phyloP scores from a whole-genome alignment of 441 rosid genomes.

The Bocquillonia castaneifolia region DNA sequence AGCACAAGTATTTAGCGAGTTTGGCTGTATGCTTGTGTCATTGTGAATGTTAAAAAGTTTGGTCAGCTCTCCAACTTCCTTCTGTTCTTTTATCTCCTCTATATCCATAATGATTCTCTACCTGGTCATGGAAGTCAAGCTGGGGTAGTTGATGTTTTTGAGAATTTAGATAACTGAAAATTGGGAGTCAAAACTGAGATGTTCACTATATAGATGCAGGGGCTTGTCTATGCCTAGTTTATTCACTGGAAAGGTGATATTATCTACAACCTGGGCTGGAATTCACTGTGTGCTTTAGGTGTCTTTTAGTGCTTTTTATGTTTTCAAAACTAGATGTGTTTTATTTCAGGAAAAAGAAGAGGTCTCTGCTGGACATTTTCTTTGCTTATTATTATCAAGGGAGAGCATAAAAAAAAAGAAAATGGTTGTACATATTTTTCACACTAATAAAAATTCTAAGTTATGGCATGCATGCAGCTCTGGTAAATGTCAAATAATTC shows the following conservation, averaged over 20 bases:
- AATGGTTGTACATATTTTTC: background rate
- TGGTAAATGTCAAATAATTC: slow-evolving; percentile 83
- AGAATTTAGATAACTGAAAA: background rate
- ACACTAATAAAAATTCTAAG: slow-evolving; percentile 5
- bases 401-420: background rate
- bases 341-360: no score
- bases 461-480: slow-evolving; percentile 46
- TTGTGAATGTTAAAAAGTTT: background rate
- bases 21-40: background rate
- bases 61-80: background rate
- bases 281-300: background rate
- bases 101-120: background rate
- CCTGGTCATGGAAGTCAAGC: background rate
- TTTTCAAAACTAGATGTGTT: background rate
- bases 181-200: background rate
- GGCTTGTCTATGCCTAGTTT: background rate
- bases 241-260: background rate
- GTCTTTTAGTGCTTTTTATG: background rate
- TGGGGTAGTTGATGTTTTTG: background rate
- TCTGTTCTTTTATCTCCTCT: background rate
- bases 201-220: background rate
- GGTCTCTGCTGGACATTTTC: background rate
- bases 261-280: background rate
- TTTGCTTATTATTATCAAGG: background rate
- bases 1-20: background rate